Conservation (phyloP, 495 filamentous ascomycete genomes). For the Aspergillus steynii region DNA sequence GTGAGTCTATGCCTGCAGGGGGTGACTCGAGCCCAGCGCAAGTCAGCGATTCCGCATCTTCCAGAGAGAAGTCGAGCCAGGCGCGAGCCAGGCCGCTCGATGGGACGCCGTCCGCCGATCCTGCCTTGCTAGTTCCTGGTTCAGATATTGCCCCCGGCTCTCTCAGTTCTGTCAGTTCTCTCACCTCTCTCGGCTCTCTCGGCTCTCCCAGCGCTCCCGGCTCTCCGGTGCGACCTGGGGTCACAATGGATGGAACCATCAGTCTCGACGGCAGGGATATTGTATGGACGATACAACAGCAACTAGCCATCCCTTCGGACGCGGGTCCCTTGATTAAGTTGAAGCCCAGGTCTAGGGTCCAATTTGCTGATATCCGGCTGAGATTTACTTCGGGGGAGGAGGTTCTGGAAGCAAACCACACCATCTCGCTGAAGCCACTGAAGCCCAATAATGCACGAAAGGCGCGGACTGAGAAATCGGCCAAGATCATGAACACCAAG, state of each 20-base stretch:
- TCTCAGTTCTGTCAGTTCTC: not conserved
- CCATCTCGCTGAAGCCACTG: constrained; percentile 12
- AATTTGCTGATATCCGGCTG: constrained; percentile 11
- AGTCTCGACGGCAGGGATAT: constrained; percentile 4
- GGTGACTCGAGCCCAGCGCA: too few relatives aligned
- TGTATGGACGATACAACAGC: constrained; percentile 9
- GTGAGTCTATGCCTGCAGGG: not conserved
- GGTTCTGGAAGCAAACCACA: constrained; percentile 11
- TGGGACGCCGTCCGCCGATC: not conserved
- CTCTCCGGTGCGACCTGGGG: not conserved
- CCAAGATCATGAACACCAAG: not conserved
- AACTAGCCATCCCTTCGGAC: constrained; percentile 1
- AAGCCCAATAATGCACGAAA: not conserved
- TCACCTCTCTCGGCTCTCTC: not conserved
- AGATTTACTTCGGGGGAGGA: constrained; percentile 13
- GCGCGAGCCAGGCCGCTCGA: too few relatives aligned
- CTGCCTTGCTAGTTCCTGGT: not conserved
- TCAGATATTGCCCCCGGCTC: not conserved
- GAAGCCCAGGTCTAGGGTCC: constrained; percentile 9
- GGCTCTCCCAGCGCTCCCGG: not conserved
- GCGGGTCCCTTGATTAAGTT: constrained; percentile 10
- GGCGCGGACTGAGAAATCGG: not conserved
- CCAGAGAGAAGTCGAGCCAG: too few relatives aligned
- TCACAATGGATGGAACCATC: constrained; percentile 12
- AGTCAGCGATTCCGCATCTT: not conserved